Conservation (phyloP, 1,284 basidiomycete species). For the Austroboletus novae-zelandiae region DNA sequence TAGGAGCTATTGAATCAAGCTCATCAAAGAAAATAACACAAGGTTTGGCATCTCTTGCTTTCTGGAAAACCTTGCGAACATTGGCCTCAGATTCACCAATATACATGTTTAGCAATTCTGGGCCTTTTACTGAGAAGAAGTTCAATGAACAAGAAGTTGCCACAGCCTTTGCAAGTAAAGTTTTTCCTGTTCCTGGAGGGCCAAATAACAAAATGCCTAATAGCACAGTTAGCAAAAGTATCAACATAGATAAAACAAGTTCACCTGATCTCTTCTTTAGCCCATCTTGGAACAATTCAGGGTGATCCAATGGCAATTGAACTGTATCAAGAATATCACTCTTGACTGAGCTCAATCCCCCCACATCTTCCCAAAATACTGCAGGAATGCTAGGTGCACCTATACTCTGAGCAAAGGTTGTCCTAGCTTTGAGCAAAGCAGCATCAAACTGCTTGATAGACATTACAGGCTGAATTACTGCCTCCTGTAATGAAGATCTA, state of each 20-base stretch:
- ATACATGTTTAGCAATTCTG: conserved; percentile 96
- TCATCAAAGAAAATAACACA: conserved; percentile 99
- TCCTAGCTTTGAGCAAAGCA: conserved; percentile 76
- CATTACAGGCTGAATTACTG: conserved; percentile 8
- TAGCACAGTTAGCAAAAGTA: background rate
- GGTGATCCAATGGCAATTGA: conserved; percentile 91
- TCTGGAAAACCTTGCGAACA: conserved; percentile 89
- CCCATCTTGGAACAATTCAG: conserved; percentile 90
- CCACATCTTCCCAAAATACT: conserved; percentile 98
- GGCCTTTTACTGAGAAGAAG: conserved; percentile 96
- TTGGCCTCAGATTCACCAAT: conserved; percentile 99
- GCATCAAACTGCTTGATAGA: conserved; percentile 65
- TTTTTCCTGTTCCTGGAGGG: too few relatives aligned
- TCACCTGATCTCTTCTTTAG: conserved; percentile 93
- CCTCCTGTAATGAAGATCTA: background rate
- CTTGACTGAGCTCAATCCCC: conserved; percentile 88
- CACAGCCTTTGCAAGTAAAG: conserved; percentile 63
- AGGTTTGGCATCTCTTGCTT: conserved; percentile 85
- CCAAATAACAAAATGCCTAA: too few relatives aligned
- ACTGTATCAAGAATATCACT: conserved; percentile 96
- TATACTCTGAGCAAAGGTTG: conserved; percentile 87
- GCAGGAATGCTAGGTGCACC: conserved; percentile 96
- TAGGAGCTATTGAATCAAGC: conserved; percentile 94
- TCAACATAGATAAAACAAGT: background rate
- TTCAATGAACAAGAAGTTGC: conserved; percentile 91